phyloP scores from a whole-genome alignment of 2,329 filamentous ascomycete species.

The Dothideomycetidae sp. region DNA sequence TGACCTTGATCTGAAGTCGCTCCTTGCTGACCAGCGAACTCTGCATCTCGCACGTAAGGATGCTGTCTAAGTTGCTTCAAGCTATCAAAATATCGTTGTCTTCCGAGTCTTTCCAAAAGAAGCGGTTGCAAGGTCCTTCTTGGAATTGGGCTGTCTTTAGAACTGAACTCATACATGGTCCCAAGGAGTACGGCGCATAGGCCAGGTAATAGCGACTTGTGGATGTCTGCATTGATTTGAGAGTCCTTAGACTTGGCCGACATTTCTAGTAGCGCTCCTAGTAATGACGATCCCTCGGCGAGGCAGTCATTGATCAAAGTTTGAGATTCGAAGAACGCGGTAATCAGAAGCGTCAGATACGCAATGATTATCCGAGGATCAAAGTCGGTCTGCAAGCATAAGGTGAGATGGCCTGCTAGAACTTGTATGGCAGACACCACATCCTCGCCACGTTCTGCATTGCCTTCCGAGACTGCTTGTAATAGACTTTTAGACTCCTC shows the following conservation, averaged over 20 bases:
- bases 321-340: constrained; percentile 85
- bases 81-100: constrained; percentile 75
- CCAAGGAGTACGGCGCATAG: constrained; percentile 74
- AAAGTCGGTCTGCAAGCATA: constrained; percentile 58
- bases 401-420: constrained; percentile 71
- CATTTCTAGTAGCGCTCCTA: constrained; percentile 29
- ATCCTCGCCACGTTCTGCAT: constrained; percentile 80
- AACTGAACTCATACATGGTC: constrained; percentile 90
- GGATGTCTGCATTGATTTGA: constrained; percentile 25
- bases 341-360: constrained; percentile 76
- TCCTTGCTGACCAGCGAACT: constrained; percentile 14
- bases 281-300: constrained; percentile 81
- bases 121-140: constrained; percentile 68
- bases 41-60: constrained; percentile 57
- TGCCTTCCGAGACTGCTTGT: constrained; percentile 75
- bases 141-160: constrained; percentile 85
- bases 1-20: constrained; percentile 46
- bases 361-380: constrained; percentile 70
- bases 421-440: constrained; percentile 88
- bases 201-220: constrained; percentile 59
- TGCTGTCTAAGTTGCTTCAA: constrained; percentile 64
- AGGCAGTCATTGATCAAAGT: constrained; percentile 88
- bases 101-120: constrained; percentile 60
- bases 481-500: constrained; percentile 62
- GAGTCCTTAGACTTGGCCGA: constrained; percentile 41